Percentiles rank a stretch among this genome's conserved stretches.
These are phyloP conservation scores for Sarocladiaceae sp. DNA, from an alignment of 2,329 filamentous ascomycete species.

Conservation along the genomic window DNA sequence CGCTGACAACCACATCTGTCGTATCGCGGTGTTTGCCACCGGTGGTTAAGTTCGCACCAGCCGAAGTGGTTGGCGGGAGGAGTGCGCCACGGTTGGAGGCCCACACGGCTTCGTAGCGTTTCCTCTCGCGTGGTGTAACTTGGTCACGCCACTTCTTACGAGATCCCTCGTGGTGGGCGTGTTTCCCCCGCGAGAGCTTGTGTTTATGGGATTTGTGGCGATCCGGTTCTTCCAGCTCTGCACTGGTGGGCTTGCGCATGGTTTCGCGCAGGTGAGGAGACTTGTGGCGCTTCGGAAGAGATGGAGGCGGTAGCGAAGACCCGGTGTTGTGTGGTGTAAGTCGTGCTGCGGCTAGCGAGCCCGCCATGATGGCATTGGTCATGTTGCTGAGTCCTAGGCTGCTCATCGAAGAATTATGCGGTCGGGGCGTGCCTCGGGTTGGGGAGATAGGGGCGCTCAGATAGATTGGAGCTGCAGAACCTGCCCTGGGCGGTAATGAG, in stretches of 20 bases:
- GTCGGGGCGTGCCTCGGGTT: slow-evolving; percentile 27
- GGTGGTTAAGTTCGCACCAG: slow-evolving; percentile 12
- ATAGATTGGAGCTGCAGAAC: slow-evolving; percentile 10
- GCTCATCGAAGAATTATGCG: slow-evolving; percentile 23
- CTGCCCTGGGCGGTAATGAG: neutral
- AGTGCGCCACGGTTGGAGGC: slow-evolving; percentile 67
- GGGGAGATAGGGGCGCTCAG: slow-evolving; percentile 28
- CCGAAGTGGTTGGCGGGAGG: slow-evolving; percentile 20
- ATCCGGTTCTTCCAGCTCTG: slow-evolving; percentile 41
- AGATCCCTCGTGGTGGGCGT: slow-evolving; percentile 70
- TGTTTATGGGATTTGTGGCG: slow-evolving; percentile 41
- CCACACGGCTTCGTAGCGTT: slow-evolving; percentile 79
- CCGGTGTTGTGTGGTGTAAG: slow-evolving; percentile 34
- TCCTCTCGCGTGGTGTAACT: slow-evolving; percentile 65
- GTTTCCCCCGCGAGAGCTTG: slow-evolving; percentile 50
- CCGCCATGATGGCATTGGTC: slow-evolving; percentile 68
- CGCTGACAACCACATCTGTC: slow-evolving; percentile 53
- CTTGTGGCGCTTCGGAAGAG: slow-evolving; percentile 34
- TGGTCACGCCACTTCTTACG: slow-evolving; percentile 71
- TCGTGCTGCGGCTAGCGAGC: slow-evolving; percentile 62
- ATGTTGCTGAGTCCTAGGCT: slow-evolving; percentile 56
- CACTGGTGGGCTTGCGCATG: slow-evolving; percentile 47
- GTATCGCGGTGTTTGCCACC: slow-evolving; percentile 16
- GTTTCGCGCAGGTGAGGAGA: slow-evolving; percentile 58
- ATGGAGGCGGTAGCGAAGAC: slow-evolving; percentile 26